Evolutionary conservation across 2,329 filamentous ascomycete species (phyloP), one percentile per base, ranked within the genome.

Genomic region (Arthrobotrys iridis): DNA sequence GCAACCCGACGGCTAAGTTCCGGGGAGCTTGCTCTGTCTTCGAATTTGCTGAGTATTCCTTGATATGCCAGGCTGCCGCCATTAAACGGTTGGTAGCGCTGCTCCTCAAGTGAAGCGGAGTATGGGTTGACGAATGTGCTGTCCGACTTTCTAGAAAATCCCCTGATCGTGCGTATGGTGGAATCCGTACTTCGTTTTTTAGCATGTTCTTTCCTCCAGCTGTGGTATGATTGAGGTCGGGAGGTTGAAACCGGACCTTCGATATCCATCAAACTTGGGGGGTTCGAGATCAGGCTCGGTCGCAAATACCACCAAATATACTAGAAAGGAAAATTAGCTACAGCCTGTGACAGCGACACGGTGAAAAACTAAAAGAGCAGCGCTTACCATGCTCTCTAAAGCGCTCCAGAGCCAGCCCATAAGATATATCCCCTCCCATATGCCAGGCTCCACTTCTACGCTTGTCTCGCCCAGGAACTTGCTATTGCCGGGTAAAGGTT

Each of bases 191-290:
- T 75, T 41, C 58, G 28, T 58, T 64, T 68, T 35, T 75, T 75
- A n/a, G 48, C 45, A 52, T 75, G 71, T 41, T 68, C 71, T 35
- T 68, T 75, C 50, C 71, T 68, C 71, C 71, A 75, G 48, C 63
- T 64, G 13, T 75, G 71, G 30, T 68, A 75, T 1, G 71, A 75
- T 20, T 75, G 71, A 24, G 71, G 71, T 5, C 71, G 33, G 6
- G 63, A 63, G 28, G 13, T 63, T 8, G 43, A 5, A 20, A 30
- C 24, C 18, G 55, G 26, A 10, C 13, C 22, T 11, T 57, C 55
- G 15, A 43, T 15, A 28, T 30, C 28, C 11, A 30, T 2, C 5
- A 20, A 37, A 11, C 24, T n/a, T 15, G 24, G 37, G 10, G 18
- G 30, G 15, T 28, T 26, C 11, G 24, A 22, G 22, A 18, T 20